These are phyloP conservation scores for Flaveria bidentis DNA, from an alignment of 129 eudicot genomes.

Conservation along the genomic window DNA sequence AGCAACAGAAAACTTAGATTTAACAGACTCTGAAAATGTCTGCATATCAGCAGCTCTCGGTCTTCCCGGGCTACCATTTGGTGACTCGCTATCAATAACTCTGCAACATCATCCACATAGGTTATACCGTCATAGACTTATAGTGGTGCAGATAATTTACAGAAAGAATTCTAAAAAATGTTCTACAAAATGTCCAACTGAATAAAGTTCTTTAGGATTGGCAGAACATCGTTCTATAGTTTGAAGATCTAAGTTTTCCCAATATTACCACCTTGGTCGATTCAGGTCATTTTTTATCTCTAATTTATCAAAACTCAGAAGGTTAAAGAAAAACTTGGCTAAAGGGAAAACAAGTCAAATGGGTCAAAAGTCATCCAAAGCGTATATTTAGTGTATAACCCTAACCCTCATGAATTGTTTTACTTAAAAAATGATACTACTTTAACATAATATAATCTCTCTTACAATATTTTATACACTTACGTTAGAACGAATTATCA, in stretches of 20 bases:
- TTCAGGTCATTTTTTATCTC: not conserved
- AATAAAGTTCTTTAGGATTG: not conserved
- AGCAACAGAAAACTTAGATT: conserved; percentile 67
- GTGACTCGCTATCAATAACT: conserved; percentile 38
- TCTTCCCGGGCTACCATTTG: conserved; percentile 48
- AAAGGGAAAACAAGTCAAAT: not conserved
- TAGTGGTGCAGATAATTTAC: not conserved
- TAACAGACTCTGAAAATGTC: conserved; percentile 66
- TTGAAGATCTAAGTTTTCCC: conserved; percentile 3
- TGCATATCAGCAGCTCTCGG: conserved; percentile 48
- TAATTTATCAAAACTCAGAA: not conserved
- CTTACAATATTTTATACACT: not conserved
- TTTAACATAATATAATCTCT: not conserved
- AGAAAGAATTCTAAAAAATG: not conserved
- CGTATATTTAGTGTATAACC: not conserved
- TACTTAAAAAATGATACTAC: not conserved
- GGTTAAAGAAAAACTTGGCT: not conserved
- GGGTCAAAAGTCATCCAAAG: not conserved
- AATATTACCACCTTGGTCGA: not conserved
- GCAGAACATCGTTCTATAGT: not conserved
- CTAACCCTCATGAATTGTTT: not conserved
- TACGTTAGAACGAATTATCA: not conserved
- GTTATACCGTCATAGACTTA: not conserved
- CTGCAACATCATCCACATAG: conserved; percentile 20
- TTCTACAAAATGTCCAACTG: not conserved